Evolutionary conservation across 495 filamentous ascomycete species (phyloP).

Genomic region (Letharia columbiana): DNA sequence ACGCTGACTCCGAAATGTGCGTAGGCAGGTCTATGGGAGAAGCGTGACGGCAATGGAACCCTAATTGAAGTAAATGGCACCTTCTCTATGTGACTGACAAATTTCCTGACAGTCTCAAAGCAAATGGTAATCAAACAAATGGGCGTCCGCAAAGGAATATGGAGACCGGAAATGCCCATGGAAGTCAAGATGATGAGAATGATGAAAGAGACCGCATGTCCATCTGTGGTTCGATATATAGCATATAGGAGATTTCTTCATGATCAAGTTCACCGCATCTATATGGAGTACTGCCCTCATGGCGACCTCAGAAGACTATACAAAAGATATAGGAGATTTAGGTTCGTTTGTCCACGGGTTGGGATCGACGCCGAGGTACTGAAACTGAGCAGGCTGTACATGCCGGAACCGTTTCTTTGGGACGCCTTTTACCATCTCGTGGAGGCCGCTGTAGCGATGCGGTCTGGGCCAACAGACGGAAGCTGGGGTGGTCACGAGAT

Average conservation of each 20-base stretch:
- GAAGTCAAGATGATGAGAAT: conserved; percentile 12
- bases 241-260: conserved; percentile 13
- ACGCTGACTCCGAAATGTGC: too few relatives aligned
- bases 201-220: conserved; percentile 5
- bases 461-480: conserved; percentile 4
- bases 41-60: conserved; percentile 4
- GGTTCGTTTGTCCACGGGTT: neutral
- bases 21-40: conserved; percentile 16
- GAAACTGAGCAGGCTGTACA: conserved; percentile 10
- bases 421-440: conserved; percentile 18
- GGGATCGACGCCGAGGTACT: neutral
- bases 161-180: conserved; percentile 9
- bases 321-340: conserved; percentile 9
- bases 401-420: conserved; percentile 19
- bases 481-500: conserved; percentile 4
- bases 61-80: conserved; percentile 17
- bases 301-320: conserved; percentile 16
- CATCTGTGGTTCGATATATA: conserved; percentile 1
- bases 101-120: neutral
- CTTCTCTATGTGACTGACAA: neutral
- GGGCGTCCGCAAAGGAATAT: neutral
- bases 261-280: conserved; percentile 17
- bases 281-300: conserved; percentile 18
- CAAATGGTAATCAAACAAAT: conserved; percentile 20
- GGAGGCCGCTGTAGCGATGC: conserved; percentile 11